These are phyloP conservation scores for Clathrospora elynae DNA, from an alignment of 2,329 filamentous ascomycete genomes.

Conservation along the genomic window DNA sequence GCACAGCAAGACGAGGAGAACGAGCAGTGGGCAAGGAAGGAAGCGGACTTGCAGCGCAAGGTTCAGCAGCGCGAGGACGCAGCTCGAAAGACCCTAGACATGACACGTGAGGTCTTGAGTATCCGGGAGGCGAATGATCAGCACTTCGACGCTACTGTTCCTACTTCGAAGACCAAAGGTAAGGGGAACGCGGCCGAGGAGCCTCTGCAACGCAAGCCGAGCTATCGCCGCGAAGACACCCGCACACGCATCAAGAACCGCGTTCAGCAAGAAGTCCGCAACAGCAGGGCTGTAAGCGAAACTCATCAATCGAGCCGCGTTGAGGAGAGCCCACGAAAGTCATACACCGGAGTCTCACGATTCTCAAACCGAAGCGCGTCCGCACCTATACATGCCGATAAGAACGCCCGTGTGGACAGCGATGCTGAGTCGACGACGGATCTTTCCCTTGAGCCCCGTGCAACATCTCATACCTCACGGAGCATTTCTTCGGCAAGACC, in stretches of 20 bases:
- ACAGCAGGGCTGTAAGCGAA: conserved; percentile 32
- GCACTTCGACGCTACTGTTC: conserved; percentile 8
- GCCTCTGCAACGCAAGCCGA: conserved; percentile 33
- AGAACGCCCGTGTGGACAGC: conserved; percentile 34
- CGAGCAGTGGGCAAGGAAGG: conserved; percentile 41
- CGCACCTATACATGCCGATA: conserved; percentile 32
- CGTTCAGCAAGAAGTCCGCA: conserved; percentile 44
- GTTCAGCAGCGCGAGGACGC: conserved; percentile 38
- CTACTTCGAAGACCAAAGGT: conserved; percentile 22
- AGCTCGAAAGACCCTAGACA: conserved; percentile 32
- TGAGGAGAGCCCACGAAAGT: conserved; percentile 32
- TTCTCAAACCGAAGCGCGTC: conserved; percentile 38
- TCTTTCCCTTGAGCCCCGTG: conserved; percentile 45
- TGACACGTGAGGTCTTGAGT: conserved; percentile 40
- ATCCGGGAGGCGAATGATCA: conserved; percentile 36
- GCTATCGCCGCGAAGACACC: conserved; percentile 40
- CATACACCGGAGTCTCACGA: conserved; percentile 31
- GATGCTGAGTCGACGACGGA: conserved; percentile 49
- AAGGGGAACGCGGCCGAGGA: conserved; percentile 27
- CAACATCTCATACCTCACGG: conserved; percentile 35
- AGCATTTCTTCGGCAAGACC: conserved; percentile 25
- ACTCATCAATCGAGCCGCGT: conserved; percentile 23
- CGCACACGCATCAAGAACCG: conserved; percentile 41
- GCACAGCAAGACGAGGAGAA: conserved; percentile 44
- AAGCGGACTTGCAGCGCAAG: conserved; percentile 42